Base-by-base conservation (phyloP, 352 stramenopile genomes). In the Pythium aquatile region DNA sequence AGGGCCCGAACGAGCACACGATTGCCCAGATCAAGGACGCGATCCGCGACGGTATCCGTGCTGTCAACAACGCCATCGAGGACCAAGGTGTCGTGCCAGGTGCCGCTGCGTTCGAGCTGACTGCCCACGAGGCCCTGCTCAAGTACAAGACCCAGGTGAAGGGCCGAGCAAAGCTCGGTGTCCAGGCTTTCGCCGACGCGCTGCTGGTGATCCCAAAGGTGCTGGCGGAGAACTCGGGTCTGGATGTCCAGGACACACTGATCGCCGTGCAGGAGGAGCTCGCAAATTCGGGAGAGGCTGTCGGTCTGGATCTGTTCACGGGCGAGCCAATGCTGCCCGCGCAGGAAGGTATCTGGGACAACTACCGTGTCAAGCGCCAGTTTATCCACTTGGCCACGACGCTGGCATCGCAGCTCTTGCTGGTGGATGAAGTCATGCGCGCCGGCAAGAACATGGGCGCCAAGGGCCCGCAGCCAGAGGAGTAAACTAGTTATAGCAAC, bases 1-100 rank as follows among this genome's bases (percentile, higher is more conserved):
- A 99, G 81, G 97, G 97, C 26, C 97, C 97, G 42, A 99, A 99
- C 80, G 87, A 97, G 70, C 96, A 99, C 81, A 98, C 97, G 40
- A 99, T 99, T 71, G 93, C 93, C 59, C 97, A 99, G 83, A 98
- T 99, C 65, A 99, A 99, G 83, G 98, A 99, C 83, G 97, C 97
- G 8, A 91, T 99, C 39, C 92, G 97, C 57, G 98, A 99, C 78
- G 98, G 97, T 53, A 91, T 99, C 30, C 85, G 97, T 33, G 96
- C 97, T 14, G 96, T 99, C 16, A 99, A 99, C 81, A 99, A 99
- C 83, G 95, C 97, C 44, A 87, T 99, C 55, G 97, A 99, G 70
- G 97, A 99, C 85, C 78, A 88, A 44, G 91, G 91, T 24, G 80
- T 99, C 32, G 92, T 99, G 35, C 96, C 98, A 1, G 98, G 98